Evolutionary conservation across 2,329 filamentous ascomycete species (phyloP), one percentile per base, ranked within the genome.

Genomic region (Plenodomus lindquistii): DNA sequence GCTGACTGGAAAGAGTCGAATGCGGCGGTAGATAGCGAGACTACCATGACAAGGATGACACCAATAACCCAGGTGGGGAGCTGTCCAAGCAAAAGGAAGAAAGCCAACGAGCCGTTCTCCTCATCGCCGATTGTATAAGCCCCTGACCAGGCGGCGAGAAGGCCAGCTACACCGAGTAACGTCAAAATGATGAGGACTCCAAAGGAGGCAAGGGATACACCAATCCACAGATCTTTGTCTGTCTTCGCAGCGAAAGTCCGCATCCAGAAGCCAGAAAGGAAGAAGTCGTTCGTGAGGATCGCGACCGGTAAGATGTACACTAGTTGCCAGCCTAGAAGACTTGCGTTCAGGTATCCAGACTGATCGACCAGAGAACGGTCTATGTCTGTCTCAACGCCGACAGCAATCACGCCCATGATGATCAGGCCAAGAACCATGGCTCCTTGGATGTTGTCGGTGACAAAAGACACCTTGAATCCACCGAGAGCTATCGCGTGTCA

Each of bases 241-340:
- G 87, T 89, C 69, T 83, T 86, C 42, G 88, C 88, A 16, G 89
- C 87, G 64, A 94, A 94, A 4, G 89, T 89, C 42, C 89, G 86
- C 70, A 93, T 82, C 89, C 89, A 94, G 73, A 90, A 91, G 57
- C 84, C 87, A 24, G 88, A 90, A 37, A 94, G 78, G 77, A 94
- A 94, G 78, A 94, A 92, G 76, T 92, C 86, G 74, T 93, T 94
- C 50, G 89, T 92, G 46, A 92, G 67, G 55, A 94, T 82, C 37
- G 89, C 89, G 5, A 94, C 81, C 0, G 90, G 88, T 1, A 94
- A 80, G 57, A 94, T 93, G 75, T 93, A 94, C 29, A 94, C 77
- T 13, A 94, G 81, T 72, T 94, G 89, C 88, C 90, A 94, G 46
- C 90, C 90, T 1, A 94, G 79, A 2, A 91, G 79, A 47, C 76